Evolutionary conservation across 495 filamentous ascomycete genomes (phyloP).

Genomic region (Tuber melanosporum): DNA sequence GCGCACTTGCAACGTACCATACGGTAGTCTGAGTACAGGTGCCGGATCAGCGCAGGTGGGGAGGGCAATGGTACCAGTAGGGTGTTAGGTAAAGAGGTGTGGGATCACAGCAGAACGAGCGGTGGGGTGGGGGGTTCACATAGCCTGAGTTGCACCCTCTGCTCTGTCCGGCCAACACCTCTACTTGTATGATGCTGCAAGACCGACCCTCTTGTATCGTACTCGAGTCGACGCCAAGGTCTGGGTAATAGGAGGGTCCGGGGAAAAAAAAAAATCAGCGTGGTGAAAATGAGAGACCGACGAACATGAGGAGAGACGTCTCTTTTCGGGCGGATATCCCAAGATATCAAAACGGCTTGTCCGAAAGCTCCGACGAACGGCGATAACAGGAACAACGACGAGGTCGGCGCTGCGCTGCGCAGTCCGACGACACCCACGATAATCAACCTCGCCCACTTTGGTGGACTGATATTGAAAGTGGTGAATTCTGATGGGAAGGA

Average conservation of each 20-base stretch:
- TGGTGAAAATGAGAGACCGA: background rate
- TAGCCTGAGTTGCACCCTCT: background rate
- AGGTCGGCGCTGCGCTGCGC: background rate
- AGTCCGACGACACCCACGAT: background rate
- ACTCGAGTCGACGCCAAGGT: background rate
- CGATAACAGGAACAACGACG: background rate
- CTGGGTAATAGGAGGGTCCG: background rate
- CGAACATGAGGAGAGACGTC: background rate
- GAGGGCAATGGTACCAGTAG: background rate
- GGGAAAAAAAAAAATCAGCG: background rate
- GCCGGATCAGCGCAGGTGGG: background rate
- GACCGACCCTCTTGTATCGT: background rate
- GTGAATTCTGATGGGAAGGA: background rate
- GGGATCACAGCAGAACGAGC: background rate
- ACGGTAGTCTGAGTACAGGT: background rate
- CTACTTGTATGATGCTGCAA: background rate
- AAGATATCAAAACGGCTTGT: background rate
- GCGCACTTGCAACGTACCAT: background rate
- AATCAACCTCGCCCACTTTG: background rate
- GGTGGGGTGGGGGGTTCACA: background rate
- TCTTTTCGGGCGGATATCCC: background rate
- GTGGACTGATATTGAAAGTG: background rate
- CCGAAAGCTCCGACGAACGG: background rate
- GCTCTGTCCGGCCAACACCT: background rate
- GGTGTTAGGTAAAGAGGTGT: background rate